Evolutionary conservation across 1,139 yeast species (phyloP).

Genomic region (Kodamaea fungicola): DNA sequence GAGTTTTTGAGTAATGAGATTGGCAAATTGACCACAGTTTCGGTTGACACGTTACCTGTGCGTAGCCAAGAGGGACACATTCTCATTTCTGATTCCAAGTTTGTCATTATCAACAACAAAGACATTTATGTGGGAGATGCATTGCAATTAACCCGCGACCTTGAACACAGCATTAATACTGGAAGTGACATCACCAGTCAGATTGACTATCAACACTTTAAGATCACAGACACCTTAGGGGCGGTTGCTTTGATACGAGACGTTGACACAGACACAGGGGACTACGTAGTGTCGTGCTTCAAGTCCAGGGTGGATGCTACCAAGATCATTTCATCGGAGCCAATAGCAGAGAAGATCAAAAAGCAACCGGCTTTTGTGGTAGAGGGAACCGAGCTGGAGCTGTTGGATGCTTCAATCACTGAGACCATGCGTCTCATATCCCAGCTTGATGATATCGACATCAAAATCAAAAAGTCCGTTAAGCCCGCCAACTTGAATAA

Average conservation of each 20-base stretch:
- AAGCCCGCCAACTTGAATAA: too few species aligned
- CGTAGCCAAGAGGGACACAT: background rate
- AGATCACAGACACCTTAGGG: background rate
- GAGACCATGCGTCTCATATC: too few species aligned
- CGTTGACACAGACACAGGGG: conserved; percentile 23
- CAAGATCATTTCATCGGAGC: background rate
- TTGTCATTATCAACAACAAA: too few species aligned
- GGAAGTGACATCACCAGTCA: background rate
- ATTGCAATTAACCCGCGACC: conserved; percentile 2
- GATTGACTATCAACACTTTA: background rate
- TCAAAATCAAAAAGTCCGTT: too few species aligned
- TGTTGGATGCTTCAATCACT: too few species aligned
- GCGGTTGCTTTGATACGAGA: conserved; percentile 22
- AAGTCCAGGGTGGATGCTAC: background rate
- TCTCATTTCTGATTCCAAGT: background rate
- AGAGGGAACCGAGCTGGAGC: too few species aligned
- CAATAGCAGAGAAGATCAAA: background rate
- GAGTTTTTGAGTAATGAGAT: conserved; percentile 15
- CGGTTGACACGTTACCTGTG: conserved; percentile 12
- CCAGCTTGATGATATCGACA: too few species aligned
- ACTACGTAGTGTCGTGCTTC: conserved; percentile 16
- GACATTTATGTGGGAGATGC: background rate
- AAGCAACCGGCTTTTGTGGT: background rate
- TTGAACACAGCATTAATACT: background rate
- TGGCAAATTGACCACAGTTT: conserved; percentile 12